Evolutionary conservation across 2,329 filamentous ascomycete genomes (phyloP).

Genomic region (Leptographium galeiforme): DNA sequence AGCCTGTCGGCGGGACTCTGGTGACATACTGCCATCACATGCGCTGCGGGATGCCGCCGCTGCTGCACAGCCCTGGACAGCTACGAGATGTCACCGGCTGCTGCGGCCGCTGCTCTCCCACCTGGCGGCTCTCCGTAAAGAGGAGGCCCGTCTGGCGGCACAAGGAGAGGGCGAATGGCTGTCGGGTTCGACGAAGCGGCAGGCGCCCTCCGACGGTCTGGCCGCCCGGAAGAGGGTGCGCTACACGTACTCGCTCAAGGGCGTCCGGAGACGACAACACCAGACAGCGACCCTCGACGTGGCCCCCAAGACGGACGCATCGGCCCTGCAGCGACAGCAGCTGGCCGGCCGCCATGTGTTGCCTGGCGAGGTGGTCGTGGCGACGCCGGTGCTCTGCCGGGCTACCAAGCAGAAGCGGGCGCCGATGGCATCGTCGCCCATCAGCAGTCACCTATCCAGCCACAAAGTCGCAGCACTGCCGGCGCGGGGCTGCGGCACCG

Average conservation of each 20-base stretch:
- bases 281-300: background rate
- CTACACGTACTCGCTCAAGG: constrained; percentile 13
- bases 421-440: constrained; percentile 15
- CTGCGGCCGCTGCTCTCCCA: constrained; percentile 32
- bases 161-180: background rate
- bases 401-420: constrained; percentile 13
- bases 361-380: constrained; percentile 15
- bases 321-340: too few relatives aligned
- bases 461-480: background rate
- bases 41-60: constrained; percentile 1
- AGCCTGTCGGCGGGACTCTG: constrained; percentile 5
- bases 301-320: background rate
- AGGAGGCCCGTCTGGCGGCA: constrained; percentile 10
- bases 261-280: background rate
- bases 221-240: constrained; percentile 10
- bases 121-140: constrained; percentile 24
- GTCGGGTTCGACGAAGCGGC: background rate
- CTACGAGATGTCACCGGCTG: constrained; percentile 31
- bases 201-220: background rate
- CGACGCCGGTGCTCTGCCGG: constrained; percentile 20
- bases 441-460: background rate
- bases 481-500: background rate
- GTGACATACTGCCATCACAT: constrained; percentile 2
- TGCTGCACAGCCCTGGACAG: constrained; percentile 26
- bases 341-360: background rate